phyloP scores from a whole-genome alignment of 83 land plant species.

The Larix sibirica region DNA sequence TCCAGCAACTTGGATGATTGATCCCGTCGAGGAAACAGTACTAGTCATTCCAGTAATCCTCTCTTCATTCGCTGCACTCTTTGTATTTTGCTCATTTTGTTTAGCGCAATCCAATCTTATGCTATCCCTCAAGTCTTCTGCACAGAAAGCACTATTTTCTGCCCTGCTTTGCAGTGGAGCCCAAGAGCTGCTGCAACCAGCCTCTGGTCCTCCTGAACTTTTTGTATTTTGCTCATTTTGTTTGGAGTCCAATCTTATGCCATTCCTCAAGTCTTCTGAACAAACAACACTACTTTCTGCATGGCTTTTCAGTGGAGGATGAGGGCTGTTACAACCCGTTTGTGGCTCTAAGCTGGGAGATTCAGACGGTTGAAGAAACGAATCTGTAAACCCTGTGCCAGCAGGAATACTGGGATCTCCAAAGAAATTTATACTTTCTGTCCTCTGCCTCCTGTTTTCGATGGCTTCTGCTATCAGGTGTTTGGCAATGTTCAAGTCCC shows the following conservation, averaged over 20 bases:
- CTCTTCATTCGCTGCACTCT: no score
- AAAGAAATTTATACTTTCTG: no score
- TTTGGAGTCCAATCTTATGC: neutral
- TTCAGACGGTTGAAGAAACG: neutral
- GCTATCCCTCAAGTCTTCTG: neutral
- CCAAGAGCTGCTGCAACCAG: neutral
- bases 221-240: neutral
- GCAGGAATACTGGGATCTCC: neutral
- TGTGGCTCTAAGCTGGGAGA: neutral
- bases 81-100: neutral
- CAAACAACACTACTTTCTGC: neutral
- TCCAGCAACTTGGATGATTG: no score
- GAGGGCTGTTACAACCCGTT: neutral
- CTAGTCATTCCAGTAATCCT: no score
- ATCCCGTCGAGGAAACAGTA: no score
- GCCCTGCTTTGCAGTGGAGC: neutral
- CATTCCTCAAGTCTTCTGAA: neutral
- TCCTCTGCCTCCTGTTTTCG: no score
- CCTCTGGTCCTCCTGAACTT: neutral
- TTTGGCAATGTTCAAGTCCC: slow-evolving; percentile 7
- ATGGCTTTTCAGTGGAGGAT: neutral
- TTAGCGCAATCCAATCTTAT: neutral
- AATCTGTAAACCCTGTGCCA: neutral
- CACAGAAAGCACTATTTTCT: neutral
- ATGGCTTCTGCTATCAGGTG: neutral